Base-by-base conservation (phyloP, 2,329 filamentous ascomycete species). In the Cadophora gregata region DNA sequence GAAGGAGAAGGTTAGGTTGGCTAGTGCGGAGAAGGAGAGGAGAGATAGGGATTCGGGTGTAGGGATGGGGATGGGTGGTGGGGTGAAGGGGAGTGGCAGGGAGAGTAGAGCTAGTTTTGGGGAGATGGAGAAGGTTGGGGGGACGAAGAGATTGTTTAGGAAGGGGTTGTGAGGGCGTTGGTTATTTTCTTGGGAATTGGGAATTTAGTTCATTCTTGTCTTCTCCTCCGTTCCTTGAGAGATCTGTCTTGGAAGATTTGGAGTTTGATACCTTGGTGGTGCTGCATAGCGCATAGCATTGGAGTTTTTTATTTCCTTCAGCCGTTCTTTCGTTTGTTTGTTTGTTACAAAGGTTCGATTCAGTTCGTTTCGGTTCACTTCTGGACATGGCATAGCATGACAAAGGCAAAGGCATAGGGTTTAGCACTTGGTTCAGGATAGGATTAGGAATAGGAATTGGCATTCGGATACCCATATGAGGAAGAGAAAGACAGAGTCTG, bases 1-100 rank as follows among this genome's bases (percentile, higher is more conserved):
- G 81, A 90, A 93, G 80, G 90, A 92, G 75, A 90, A 92, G 75
- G 92, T 93, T 48, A 86, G 90, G 67, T 84, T 88, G 56, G 90
- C 88, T 67, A 92, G 89, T 74, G 86, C 86, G 64, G 88, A 88
- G 76, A 80, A 81, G 73, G 79, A 79, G 69, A 78, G 76, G 70
- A 78, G 76, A 67, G 67, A 69, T 27, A 72, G 59, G 64, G 73
- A 70, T 3, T 68, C 70, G 51, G 27, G 25, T 31, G 25, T 53
- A 2, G 29, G 50, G 14, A 8, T 53, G 14, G 25, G 4, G 4
- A 14, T n/a, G 16, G 50, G 27, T 4, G 25, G 12, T 21, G 36
- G 42, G 16, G 27, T 27, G 29, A 36, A 45, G 10, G 36, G 90
- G 25, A 89, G 90, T 84, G 90, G 47, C 6, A 50, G 72, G 69